phyloP scores from a whole-genome alignment of 768 basidiomycete genomes.

The Psilocybe azurescens region DNA sequence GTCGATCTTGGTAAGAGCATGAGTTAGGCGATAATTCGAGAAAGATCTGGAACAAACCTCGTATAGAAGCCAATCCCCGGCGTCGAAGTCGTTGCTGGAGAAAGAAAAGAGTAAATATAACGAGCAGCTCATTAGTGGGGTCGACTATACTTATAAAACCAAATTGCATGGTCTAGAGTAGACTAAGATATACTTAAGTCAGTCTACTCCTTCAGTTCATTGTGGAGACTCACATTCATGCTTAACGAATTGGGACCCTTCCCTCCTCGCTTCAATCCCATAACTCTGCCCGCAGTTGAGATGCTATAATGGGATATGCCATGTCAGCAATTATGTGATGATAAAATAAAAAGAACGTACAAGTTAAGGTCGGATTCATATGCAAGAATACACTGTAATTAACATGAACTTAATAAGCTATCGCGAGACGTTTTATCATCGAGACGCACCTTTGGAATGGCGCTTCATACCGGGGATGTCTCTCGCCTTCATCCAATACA shows the following conservation, averaged over 20 bases:
- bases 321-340: constrained; percentile 9
- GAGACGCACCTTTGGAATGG: constrained; percentile 77
- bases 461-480: constrained; percentile 66
- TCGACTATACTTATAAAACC: constrained; percentile 70
- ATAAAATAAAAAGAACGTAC: constrained; percentile 44
- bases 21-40: constrained; percentile 11
- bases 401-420: neutral
- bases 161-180: constrained; percentile 80
- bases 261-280: constrained; percentile 55
- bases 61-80: constrained; percentile 82
- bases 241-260: constrained; percentile 54
- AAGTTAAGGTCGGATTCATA: constrained; percentile 83
- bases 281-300: constrained; percentile 52
- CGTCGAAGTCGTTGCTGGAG: constrained; percentile 72
- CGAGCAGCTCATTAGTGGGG: neutral
- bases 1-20: constrained; percentile 50
- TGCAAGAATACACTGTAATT: constrained; percentile 69
- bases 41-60: constrained; percentile 60
- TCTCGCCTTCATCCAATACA: constrained; percentile 85
- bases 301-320: constrained; percentile 48
- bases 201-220: neutral
- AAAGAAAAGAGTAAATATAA: neutral
- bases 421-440: neutral
- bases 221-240: constrained; percentile 61
- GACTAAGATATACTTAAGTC: constrained; percentile 56